Evolutionary conservation across 768 basidiomycete genomes (phyloP).

Genomic region (Auricularia sp.): DNA sequence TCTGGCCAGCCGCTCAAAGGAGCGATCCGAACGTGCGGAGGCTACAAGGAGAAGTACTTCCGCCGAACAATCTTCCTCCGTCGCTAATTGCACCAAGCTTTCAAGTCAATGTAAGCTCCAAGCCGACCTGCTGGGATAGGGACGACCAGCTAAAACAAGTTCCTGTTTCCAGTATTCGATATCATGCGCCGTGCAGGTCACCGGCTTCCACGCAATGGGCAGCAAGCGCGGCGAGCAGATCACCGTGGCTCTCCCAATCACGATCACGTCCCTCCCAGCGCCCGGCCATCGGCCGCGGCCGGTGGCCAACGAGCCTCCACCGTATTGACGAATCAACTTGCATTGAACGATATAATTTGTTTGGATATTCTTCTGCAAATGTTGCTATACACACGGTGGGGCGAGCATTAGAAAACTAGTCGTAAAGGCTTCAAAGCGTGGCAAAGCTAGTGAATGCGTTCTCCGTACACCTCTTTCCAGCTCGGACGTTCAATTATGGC

Average conservation of each 20-base stretch:
- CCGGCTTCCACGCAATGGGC: not conserved
- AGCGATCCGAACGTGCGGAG: not conserved
- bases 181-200: not conserved
- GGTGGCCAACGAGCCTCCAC: not conserved
- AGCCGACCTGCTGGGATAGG: no score
- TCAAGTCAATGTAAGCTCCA: not conserved
- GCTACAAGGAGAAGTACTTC: not conserved
- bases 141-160: not conserved
- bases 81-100: not conserved
- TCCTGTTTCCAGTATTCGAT: not conserved
- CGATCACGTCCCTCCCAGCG: not conserved
- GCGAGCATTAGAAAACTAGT: not conserved
- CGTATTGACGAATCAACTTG: no score
- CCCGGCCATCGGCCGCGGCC: not conserved
- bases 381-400: no score
- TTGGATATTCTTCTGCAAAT: no score
- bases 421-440: no score
- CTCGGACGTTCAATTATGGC: constrained; percentile 51
- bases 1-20: not conserved
- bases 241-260: not conserved
- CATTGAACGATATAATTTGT: no score
- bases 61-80: not conserved
- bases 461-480: constrained; percentile 56
- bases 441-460: constrained; percentile 20
- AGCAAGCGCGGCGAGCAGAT: not conserved